Evolutionary conservation across 2,329 filamentous ascomycete genomes (phyloP).

Genomic region (Microsporum audouinii): DNA sequence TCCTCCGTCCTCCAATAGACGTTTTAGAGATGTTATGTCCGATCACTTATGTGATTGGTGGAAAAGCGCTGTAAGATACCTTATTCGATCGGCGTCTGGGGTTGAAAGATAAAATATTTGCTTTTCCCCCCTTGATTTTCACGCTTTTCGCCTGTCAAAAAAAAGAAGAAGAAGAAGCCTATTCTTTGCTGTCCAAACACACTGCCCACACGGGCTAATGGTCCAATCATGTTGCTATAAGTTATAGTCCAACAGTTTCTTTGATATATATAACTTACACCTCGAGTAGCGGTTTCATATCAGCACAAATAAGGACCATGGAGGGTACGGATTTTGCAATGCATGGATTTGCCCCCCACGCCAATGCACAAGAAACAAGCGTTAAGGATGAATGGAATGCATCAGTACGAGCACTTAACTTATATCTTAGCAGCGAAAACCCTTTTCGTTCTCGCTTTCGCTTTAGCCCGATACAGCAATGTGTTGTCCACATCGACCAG

Average conservation of each 20-base stretch:
- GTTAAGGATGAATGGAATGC: background rate
- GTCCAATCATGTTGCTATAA: background rate
- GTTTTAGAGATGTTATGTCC: background rate
- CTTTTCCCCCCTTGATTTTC: background rate
- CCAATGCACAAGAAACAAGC: background rate
- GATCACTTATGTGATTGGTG: background rate
- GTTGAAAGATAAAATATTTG: background rate
- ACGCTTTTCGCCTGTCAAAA: background rate
- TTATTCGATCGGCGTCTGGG: background rate
- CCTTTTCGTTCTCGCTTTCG: background rate
- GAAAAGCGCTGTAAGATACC: background rate
- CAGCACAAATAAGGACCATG: background rate
- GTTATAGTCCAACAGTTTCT: background rate
- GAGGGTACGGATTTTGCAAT: background rate
- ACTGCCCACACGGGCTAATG: background rate
- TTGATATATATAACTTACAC: background rate
- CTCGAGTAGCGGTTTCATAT: background rate
- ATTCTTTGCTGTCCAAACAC: background rate
- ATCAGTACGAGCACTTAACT: background rate
- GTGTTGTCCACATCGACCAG: background rate
- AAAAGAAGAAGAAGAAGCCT: background rate
- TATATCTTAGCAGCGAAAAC: background rate
- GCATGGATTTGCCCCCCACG: background rate
- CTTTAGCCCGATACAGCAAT: slow-evolving; percentile 1
- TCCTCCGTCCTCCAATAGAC: background rate